These are phyloP conservation scores for Pinus albicaulis DNA, from an alignment of 75 land plant species.

Conservation along the genomic window DNA sequence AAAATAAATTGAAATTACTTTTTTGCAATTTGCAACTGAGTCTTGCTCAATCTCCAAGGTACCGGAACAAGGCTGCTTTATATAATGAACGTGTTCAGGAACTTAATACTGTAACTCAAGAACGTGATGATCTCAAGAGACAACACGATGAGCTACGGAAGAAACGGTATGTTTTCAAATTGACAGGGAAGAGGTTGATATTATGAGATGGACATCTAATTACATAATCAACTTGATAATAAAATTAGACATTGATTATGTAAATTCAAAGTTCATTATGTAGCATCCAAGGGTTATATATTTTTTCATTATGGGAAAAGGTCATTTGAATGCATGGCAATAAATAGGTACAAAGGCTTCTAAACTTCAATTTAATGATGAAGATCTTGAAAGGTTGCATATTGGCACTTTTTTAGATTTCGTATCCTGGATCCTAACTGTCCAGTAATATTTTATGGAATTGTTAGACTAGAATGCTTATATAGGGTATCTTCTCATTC, in stretches of 20 bases:
- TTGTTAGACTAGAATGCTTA: not conserved
- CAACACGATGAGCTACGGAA: constrained; percentile 84
- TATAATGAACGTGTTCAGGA: constrained; percentile 84
- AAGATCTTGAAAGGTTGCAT: not conserved
- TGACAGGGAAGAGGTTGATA: not conserved
- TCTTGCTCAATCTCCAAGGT: constrained; percentile 39
- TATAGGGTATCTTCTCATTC: not conserved
- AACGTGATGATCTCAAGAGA: constrained; percentile 78
- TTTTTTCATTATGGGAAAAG: too few relatives aligned
- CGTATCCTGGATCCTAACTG: not conserved
- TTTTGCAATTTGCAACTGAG: not conserved
- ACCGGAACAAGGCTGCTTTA: constrained; percentile 60
- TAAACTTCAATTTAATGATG: not conserved
- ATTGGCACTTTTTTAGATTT: not conserved
- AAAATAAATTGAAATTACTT: not conserved
- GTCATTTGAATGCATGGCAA: too few relatives aligned
- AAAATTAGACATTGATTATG: too few relatives aligned
- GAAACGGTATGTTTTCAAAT: constrained; percentile 45
- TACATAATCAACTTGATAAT: too few relatives aligned
- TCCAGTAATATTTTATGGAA: not conserved
- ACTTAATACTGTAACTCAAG: constrained; percentile 71
- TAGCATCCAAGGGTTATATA: too few relatives aligned
- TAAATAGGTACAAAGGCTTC: not conserved
- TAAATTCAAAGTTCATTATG: too few relatives aligned
- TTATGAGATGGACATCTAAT: too few relatives aligned